Evolutionary conservation across 2,329 filamentous ascomycete species (phyloP), one percentile per base, ranked within the genome.

Genomic region (Graphiopsis chlorocephala): DNA sequence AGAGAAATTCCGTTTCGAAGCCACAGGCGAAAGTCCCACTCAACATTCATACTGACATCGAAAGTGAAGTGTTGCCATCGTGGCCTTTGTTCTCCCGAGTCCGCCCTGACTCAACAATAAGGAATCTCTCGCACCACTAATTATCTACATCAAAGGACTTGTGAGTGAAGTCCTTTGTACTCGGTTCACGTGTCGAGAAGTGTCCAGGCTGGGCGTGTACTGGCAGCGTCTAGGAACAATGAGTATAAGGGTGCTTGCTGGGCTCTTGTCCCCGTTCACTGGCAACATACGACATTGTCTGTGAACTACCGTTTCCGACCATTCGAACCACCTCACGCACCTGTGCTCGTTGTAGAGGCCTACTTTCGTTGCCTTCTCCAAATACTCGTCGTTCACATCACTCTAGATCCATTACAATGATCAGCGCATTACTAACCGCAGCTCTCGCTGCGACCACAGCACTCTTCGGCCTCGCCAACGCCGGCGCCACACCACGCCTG

Each of bases 401-500:
- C 29, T 45, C 31, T 10, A 12, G 23, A n/a, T 2, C 25, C 33
- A 45, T 38, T 10, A 26, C 17, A 12, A 62, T 62, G 60, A 17
- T 62, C 25, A 35, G 47, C 26, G 15, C 48, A 45, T 55, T 25
- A 23, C 12, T 62, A 6, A 62, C 33, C 7, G 60, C 60, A 62
- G 48, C 48, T 55, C 31, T 62, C 6, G 60, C 60, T 62, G 60
- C 60, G 3, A 55, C 53, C 23, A 29, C 31, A 28, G 31, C 25
- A 11, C 33, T 50, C 35, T 25, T 29, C 23, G 26, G 8, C 15
- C 15, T 53, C 26, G n/a, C 26, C 17, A 14, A n/a, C 31, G 60
- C 60, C 3, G 48, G 33, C 14, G 48, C 31, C 23, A 17, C 48
- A 29, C 48, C 60, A 20, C 48, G 48, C 29, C 47, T 72, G 50